These are phyloP conservation scores for Penicillium vulpinum DNA, from an alignment of 2,329 filamentous ascomycete genomes.

Conservation along the genomic window DNA sequence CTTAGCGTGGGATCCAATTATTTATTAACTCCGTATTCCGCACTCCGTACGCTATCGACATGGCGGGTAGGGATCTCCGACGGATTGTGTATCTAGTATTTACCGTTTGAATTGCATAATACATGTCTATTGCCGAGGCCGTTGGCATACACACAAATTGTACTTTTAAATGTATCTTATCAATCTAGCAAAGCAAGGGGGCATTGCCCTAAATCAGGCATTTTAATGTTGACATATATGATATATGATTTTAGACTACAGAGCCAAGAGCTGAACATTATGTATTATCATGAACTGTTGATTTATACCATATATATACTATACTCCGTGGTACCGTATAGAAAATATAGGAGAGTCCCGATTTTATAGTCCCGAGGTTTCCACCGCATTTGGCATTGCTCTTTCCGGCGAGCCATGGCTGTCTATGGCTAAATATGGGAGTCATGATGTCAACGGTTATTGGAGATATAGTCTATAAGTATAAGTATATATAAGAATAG, in stretches of 20 bases:
- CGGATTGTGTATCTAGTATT: slow-evolving; percentile 14
- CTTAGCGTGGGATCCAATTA: slow-evolving; percentile 4
- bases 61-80: slow-evolving; percentile 22
- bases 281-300: too few species aligned
- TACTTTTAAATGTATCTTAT: not conserved
- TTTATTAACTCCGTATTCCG: too few species aligned
- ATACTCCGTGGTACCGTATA: too few species aligned
- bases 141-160: not conserved
- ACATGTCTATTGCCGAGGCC: too few species aligned
- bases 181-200: not conserved
- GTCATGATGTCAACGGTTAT: slow-evolving; percentile 25
- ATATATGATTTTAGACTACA: not conserved
- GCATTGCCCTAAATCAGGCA: not conserved
- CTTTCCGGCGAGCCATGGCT: not conserved
- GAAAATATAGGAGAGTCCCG: too few species aligned
- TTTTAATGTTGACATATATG: not conserved
- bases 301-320: too few species aligned
- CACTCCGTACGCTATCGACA: slow-evolving; percentile 16
- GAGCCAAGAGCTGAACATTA: not conserved
- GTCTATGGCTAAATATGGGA: slow-evolving; percentile 2
- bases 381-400: not conserved
- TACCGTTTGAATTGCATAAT: not conserved
- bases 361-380: not conserved
- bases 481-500: not conserved
- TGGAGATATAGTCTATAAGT: too few species aligned